Evolutionary conservation across 768 basidiomycete genomes (phyloP), one percentile per base, ranked within the genome.

Genomic region (Suillus discolor): DNA sequence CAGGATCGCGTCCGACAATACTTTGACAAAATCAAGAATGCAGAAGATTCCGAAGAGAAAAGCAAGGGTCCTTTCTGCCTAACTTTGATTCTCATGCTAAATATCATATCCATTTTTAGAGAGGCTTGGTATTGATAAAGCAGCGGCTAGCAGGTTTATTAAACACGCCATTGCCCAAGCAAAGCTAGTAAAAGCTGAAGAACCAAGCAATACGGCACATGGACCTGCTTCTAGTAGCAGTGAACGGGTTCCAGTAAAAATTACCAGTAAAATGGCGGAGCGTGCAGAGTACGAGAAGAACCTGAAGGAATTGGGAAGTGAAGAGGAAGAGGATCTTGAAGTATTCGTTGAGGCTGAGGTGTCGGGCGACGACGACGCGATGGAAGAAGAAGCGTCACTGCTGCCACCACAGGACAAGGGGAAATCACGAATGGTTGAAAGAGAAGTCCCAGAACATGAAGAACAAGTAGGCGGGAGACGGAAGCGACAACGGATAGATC

Each of bases 111-210:
- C 34, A 4, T 38, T 44, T 41, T 61, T 72, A 85, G 84, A 78
- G 51, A 80, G 76, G 51, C 39, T 74, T 23, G 77, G 76, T n/a
- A 76, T 95, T 65, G 93, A 96, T 84, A 92, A 90, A 75, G 87
- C 80, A 28, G 93, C 91, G 15, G 93, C 93, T 1, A 79, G 80
- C 53, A 87, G 94, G 38, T 96, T 96, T 77, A 95, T 96, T 75
- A 91, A 89, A 75, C 84, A 91, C 73, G 91, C 92, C 36, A 92
- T 94, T 51, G 79, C 89, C 2, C 89, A 89, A 74, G 86, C 85
- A 15, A 82, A 83, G 60, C 71, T 79, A 66, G 74, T 71, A 44
- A 76, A 76, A 1, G 73, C 74, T 7, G 77, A 82, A 57, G 79
- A 77, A 51, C 71, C 69, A 18, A 66, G 67, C 12, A 53, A 57